Conservation (phyloP, 768 basidiomycete genomes). For the Porphyrellus cyaneotinctus region DNA sequence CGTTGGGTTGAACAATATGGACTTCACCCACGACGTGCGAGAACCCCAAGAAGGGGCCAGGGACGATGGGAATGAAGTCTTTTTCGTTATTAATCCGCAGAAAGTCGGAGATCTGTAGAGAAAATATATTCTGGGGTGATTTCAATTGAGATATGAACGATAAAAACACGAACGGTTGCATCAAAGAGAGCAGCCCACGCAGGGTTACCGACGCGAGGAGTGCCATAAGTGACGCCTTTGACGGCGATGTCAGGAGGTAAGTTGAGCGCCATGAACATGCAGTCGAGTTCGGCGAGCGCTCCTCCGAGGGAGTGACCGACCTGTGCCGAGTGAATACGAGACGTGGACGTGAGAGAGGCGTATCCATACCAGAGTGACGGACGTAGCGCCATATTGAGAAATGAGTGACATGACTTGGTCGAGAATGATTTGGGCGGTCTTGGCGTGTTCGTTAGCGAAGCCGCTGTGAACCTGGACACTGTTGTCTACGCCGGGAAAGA, state of each 20-base stretch:
- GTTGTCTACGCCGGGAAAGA: slow-evolving; percentile 53
- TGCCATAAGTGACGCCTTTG: slow-evolving; percentile 32
- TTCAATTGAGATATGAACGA: neutral
- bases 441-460: slow-evolving; percentile 48
- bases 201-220: slow-evolving; percentile 28
- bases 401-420: slow-evolving; percentile 41
- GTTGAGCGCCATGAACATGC: slow-evolving; percentile 45
- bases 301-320: slow-evolving; percentile 53
- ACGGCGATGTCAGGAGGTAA: slow-evolving; percentile 37
- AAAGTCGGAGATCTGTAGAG: slow-evolving; percentile 21
- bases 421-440: slow-evolving; percentile 44
- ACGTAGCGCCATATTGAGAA: slow-evolving; percentile 33
- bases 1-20: slow-evolving; percentile 37
- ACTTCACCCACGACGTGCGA: slow-evolving; percentile 37
- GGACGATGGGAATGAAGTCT: slow-evolving; percentile 56
- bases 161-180: slow-evolving; percentile 14
- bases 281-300: slow-evolving; percentile 49
- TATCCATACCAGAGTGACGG: slow-evolving; percentile 40
- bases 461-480: slow-evolving; percentile 49
- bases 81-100: slow-evolving; percentile 29
- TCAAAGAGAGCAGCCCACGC: slow-evolving; percentile 30
- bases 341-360: neutral
- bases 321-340: slow-evolving; percentile 10
- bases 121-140: neutral
- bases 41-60: slow-evolving; percentile 48